These are phyloP conservation scores for Acacia pycnantha DNA, from an alignment of 331 rosid genomes.

Conservation along the genomic window DNA sequence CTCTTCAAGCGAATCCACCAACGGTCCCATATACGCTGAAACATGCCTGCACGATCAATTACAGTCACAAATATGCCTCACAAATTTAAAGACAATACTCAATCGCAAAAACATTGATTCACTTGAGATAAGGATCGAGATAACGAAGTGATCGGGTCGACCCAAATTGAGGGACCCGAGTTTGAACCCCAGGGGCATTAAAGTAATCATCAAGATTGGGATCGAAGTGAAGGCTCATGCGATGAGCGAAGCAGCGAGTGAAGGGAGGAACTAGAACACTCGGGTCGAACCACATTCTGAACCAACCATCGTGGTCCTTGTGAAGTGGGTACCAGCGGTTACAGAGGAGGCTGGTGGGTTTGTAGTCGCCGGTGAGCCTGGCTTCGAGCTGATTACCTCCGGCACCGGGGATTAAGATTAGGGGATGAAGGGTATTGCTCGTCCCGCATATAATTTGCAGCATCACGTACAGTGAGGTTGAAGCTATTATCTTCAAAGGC, in stretches of 20 bases:
- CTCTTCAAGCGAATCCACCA: constrained; percentile 58
- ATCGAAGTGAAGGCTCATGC: constrained; percentile 77
- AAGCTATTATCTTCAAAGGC: not conserved
- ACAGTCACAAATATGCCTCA: not conserved
- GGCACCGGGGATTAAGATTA: constrained; percentile 73
- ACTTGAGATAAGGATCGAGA: constrained; percentile 86
- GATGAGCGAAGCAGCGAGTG: constrained; percentile 72
- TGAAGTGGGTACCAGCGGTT: constrained; percentile 58
- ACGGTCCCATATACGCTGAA: constrained; percentile 67
- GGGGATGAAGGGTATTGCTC: constrained; percentile 52
- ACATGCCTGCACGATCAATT: constrained; percentile 42
- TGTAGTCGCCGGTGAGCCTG: constrained; percentile 51
- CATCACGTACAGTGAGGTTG: not conserved
- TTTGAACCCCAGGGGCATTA: constrained; percentile 67
- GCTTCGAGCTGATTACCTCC: constrained; percentile 96
- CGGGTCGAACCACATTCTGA: constrained; percentile 86
- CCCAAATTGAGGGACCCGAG: constrained; percentile 74
- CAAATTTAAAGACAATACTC: not conserved
- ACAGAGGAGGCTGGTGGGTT: constrained; percentile 57
- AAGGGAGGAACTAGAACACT: constrained; percentile 65
- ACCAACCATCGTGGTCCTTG: constrained; percentile 69
- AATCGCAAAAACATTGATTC: not conserved
- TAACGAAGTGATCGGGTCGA: constrained; percentile 69
- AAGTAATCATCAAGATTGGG: constrained; percentile 55
- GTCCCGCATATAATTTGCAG: constrained; percentile 38